Evolutionary conservation across 208 protist species (phyloP).

Genomic region (Acanthamoeba divionensis): DNA sequence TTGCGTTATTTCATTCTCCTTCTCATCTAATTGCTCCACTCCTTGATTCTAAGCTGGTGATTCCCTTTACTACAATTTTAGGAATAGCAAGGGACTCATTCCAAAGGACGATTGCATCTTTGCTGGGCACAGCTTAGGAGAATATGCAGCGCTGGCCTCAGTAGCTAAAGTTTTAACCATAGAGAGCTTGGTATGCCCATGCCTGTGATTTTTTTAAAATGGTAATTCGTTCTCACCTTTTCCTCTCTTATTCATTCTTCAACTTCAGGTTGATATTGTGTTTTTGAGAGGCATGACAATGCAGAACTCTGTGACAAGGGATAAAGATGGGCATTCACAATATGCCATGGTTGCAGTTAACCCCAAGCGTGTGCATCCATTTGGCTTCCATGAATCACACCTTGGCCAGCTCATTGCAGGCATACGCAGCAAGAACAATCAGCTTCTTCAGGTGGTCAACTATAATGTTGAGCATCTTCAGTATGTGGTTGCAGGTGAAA

Average conservation of each 20-base stretch:
- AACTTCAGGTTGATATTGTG: constrained; percentile 73
- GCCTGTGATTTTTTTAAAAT: background rate
- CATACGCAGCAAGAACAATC: constrained; percentile 48
- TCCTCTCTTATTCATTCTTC: background rate
- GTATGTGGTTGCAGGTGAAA: constrained; percentile 81
- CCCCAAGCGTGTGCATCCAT: constrained; percentile 70
- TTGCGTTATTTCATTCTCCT: constrained; percentile 68
- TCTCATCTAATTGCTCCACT: background rate
- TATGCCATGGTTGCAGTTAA: constrained; percentile 83
- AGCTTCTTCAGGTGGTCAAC: constrained; percentile 83
- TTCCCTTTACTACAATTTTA: no score
- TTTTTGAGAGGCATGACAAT: constrained; percentile 84
- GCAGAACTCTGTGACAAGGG: constrained; percentile 77
- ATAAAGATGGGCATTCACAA: constrained; percentile 69
- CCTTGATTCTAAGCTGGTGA: background rate
- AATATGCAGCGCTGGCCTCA: constrained; percentile 79
- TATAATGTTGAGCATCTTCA: constrained; percentile 81
- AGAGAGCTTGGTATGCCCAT: constrained; percentile 46
- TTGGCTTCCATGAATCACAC: constrained; percentile 8
- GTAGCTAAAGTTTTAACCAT: constrained; percentile 77
- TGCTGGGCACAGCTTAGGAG: constrained; percentile 82
- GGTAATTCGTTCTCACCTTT: background rate
- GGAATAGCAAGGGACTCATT: constrained; percentile 33
- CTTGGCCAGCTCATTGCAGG: constrained; percentile 67
- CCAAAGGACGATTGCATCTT: constrained; percentile 63